phyloP scores from a whole-genome alignment of 176 grass and related monocot genomes.

The Hyparrhenia diplandra region DNA sequence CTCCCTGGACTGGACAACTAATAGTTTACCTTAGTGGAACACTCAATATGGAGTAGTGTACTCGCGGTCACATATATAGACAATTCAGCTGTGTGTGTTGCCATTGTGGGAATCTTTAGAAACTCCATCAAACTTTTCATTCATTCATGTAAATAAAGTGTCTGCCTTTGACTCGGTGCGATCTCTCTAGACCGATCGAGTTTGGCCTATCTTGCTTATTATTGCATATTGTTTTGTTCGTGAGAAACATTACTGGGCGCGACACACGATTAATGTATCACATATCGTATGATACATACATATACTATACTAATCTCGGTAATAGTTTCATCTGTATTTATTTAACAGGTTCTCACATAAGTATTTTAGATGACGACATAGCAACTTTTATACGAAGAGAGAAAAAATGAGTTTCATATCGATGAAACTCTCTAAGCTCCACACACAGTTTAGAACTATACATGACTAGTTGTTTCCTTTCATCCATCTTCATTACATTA shows the following conservation, averaged over 20 bases:
- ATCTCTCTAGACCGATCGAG: neutral
- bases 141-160: neutral
- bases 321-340: neutral
- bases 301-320: neutral
- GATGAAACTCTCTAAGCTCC: no score
- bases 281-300: neutral
- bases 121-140: neutral
- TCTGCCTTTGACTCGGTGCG: neutral
- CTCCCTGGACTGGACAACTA: neutral
- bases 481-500: no score
- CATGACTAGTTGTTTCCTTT: no score
- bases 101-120: slow-evolving; percentile 7
- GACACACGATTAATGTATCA: neutral
- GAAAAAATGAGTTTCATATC: no score
- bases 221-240: neutral
- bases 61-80: neutral
- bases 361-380: no score
- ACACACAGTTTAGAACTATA: no score
- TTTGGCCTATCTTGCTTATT: neutral
- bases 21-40: neutral
- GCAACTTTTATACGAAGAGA: neutral
- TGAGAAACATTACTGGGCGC: neutral
- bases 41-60: neutral
- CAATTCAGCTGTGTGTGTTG: neutral
- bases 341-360: no score